phyloP scores from a whole-genome alignment of 208 protist species.

The Histomonas meleagridis region DNA sequence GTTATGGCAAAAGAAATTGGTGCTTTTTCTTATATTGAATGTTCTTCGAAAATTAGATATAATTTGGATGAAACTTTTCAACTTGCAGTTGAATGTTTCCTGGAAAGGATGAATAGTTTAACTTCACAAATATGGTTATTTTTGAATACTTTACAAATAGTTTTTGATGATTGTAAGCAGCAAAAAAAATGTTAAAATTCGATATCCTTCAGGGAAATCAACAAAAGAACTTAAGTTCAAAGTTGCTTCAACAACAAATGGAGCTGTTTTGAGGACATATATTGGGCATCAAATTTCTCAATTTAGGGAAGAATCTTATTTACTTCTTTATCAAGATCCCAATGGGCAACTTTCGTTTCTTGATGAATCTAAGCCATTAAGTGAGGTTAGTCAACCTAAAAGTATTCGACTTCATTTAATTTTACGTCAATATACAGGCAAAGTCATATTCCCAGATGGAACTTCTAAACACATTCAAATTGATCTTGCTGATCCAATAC shows the following conservation, averaged over 20 bases:
- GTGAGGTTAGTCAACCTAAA: neutral
- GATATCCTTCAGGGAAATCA: neutral
- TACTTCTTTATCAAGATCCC: neutral
- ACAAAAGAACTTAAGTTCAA: neutral
- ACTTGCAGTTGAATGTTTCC: no score
- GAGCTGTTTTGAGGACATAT: neutral
- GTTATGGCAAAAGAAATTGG: slow-evolving; percentile 11
- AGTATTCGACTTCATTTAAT: neutral
- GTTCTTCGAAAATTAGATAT: no score
- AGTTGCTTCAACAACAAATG: neutral
- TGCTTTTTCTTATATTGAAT: no score
- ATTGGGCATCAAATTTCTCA: neutral
- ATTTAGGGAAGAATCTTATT: neutral
- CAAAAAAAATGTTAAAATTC: neutral
- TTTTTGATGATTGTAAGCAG: no score
- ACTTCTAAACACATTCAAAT: neutral
- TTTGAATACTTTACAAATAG: no score
- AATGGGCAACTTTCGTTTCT: neutral
- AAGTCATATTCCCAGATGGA: neutral
- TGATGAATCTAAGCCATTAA: neutral
- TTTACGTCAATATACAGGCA: neutral
- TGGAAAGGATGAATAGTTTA: no score
- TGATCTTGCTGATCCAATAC: neutral
- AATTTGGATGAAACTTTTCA: no score
- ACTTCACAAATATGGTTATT: no score